phyloP scores from a whole-genome alignment of 495 filamentous ascomycete genomes.

The Xylaria telfairii region DNA sequence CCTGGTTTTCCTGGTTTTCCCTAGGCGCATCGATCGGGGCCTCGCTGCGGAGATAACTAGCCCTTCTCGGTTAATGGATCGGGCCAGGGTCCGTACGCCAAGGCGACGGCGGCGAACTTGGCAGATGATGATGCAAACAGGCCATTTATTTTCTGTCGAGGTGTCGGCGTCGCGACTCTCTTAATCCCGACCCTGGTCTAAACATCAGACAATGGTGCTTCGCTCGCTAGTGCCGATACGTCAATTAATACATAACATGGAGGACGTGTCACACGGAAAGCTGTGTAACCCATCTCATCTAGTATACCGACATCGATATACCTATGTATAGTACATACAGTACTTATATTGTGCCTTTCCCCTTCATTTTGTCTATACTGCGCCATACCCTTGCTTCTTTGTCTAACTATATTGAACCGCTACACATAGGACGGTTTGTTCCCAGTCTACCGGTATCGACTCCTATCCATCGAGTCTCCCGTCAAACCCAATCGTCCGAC shows the following conservation, averaged over 20 bases:
- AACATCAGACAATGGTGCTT: not conserved
- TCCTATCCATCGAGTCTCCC: not conserved
- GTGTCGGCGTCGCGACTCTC: slow-evolving; percentile 8
- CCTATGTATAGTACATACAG: too few relatives aligned
- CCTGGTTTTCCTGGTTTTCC: too few relatives aligned
- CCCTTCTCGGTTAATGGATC: not conserved
- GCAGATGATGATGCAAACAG: slow-evolving; percentile 3
- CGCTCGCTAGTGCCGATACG: not conserved
- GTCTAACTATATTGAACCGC: not conserved
- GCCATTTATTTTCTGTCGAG: not conserved
- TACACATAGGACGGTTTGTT: not conserved
- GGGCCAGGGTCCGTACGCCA: not conserved
- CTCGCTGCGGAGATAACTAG: not conserved
- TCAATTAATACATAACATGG: not conserved
- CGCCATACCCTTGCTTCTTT: not conserved
- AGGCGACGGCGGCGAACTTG: not conserved
- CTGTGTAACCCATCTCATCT: not conserved
- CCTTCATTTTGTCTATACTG: not conserved
- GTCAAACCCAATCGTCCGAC: not conserved
- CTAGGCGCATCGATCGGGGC: not conserved
- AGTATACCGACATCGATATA: not conserved
- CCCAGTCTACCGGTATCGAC: not conserved
- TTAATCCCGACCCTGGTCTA: not conserved
- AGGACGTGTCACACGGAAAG: not conserved
- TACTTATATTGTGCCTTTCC: not conserved